A percentile compares a stretch with the other conserved stretches of the same genome.
Evolutionary conservation across 2,329 filamentous ascomycete genomes (phyloP).

Genomic region (Madurella fahalii): DNA sequence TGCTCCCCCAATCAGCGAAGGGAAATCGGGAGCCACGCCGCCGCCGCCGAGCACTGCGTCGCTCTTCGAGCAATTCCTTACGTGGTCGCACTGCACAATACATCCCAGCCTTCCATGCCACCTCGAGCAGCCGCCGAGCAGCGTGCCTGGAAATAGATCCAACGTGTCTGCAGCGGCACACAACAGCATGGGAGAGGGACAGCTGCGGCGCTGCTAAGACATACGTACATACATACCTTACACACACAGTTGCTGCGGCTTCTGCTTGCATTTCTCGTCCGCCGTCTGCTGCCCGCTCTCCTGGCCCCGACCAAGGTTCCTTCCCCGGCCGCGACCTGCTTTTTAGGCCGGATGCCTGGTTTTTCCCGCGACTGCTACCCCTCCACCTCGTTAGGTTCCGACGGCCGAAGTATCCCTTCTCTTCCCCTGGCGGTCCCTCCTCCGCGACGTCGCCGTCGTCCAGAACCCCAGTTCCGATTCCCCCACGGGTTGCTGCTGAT

Average conservation of each 20-base stretch:
- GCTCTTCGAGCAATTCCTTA: constrained; percentile 10
- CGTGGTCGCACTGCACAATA: constrained; percentile 8
- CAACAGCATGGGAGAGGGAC: constrained; percentile 21
- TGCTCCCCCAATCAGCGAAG: constrained; percentile 26
- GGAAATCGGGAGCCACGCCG: constrained; percentile 16
- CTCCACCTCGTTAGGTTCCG: constrained; percentile 4
- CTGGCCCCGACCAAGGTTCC: neutral
- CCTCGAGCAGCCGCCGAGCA: constrained; percentile 12
- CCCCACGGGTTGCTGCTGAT: neutral
- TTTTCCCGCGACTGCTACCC: constrained; percentile 7
- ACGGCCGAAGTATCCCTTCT: constrained; percentile 5
- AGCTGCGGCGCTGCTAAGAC: constrained; percentile 14
- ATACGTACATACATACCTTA: neutral
- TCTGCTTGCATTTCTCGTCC: constrained; percentile 6
- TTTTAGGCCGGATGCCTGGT: constrained; percentile 5
- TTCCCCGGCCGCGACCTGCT: constrained; percentile 4
- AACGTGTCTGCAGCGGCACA: constrained; percentile 17
- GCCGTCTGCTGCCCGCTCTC: neutral
- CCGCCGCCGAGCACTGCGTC: constrained; percentile 20
- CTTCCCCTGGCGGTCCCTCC: constrained; percentile 2
- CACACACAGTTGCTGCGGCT: neutral
- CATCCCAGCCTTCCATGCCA: constrained; percentile 13
- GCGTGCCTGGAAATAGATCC: constrained; percentile 21
- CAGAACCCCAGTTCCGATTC: neutral
- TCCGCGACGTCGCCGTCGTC: constrained; percentile 2